Base-by-base conservation (phyloP, 495 filamentous ascomycete species). In the Penicillium coffeae region DNA sequence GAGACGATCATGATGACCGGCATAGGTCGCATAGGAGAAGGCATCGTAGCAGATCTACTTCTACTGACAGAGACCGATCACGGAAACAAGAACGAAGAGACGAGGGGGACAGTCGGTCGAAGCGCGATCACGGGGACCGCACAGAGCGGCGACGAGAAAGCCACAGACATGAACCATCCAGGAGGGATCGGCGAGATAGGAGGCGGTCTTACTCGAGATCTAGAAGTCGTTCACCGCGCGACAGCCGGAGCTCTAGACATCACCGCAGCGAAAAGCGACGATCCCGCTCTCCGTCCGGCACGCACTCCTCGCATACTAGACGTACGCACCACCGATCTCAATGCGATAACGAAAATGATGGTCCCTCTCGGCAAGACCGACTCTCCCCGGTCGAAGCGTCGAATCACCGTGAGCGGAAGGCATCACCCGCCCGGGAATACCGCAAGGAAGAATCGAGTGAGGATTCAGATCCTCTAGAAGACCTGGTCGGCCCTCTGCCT, bases 401-500 rank as follows among this genome's bases (percentile, higher is more conserved):
- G 37, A 38, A 47, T 16, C 34, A 41, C 38, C 34, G 27, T 12
- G 25, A 42, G 18, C 32, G 32, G 15, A 42, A 51, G 20, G 46
- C 50, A 2, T 30, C 46, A 12, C 38, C 50, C 9, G 38, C 35
- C 2, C 19, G 40, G 5, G 33, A 22, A 21, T 13, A 45, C 35
- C 35, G 10, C 6, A 46, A 19, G 8, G 22, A 48, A 41, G 48
- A 48, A 47, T 48, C 46, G 1, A 63, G 50, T 3, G 37, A 63
- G 51, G 84, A 88, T 22, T 90, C 89, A 0, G 89, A 95, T 58
- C 85, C 89, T 2, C 66, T 90, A 2, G 85, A 91, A 47, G 82
- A 84, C 3, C 71, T 95, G 21, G 81, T 96, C 37, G 93, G 93
- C 2, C 92, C 92, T 9, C 74, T 77, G 2, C 87, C 86, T n/a